A percentile compares a stretch with the other conserved stretches of the same genome.
Evolutionary conservation across 2,329 filamentous ascomycete species (phyloP).

Genomic region (Neocucurbitaria cava): DNA sequence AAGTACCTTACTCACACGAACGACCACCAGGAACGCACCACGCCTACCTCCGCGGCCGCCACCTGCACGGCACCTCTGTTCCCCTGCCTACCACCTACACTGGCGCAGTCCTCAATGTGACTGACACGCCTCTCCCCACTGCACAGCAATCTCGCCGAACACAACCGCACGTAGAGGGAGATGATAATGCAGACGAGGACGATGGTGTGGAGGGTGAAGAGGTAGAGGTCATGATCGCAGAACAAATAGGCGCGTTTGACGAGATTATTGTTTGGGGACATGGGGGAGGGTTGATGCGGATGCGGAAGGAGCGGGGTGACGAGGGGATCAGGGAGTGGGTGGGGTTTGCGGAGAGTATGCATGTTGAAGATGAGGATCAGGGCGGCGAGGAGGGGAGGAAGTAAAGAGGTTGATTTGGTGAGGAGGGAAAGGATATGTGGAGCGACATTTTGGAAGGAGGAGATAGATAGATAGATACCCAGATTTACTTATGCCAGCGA

Average conservation of each 20-base stretch:
- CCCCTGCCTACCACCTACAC: slow-evolving; percentile 74
- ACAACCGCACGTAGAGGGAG: not conserved
- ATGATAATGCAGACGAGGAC: slow-evolving; percentile 24
- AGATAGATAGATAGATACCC: not conserved
- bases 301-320: slow-evolving; percentile 69
- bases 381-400: not conserved
- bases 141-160: no score
- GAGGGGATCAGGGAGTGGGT: slow-evolving; percentile 84
- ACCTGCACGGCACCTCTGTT: slow-evolving; percentile 72
- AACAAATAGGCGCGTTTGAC: slow-evolving; percentile 73
- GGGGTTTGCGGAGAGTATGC: slow-evolving; percentile 68
- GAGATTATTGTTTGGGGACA: slow-evolving; percentile 85
- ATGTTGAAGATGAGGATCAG: slow-evolving; percentile 30
- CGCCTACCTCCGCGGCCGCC: slow-evolving; percentile 69
- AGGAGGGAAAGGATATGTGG: not conserved
- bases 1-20: no score
- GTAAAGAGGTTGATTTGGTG: not conserved
- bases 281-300: slow-evolving; percentile 68
- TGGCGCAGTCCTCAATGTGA: slow-evolving; percentile 51
- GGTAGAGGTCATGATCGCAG: slow-evolving; percentile 56
- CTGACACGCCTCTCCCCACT: slow-evolving; percentile 23
- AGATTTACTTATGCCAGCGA: no score
- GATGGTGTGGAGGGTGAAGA: slow-evolving; percentile 24
- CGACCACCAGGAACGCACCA: slow-evolving; percentile 24
- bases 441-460: no score